Base-by-base conservation (phyloP, 305 asterid species). In the Solanum hybrid region DNA sequence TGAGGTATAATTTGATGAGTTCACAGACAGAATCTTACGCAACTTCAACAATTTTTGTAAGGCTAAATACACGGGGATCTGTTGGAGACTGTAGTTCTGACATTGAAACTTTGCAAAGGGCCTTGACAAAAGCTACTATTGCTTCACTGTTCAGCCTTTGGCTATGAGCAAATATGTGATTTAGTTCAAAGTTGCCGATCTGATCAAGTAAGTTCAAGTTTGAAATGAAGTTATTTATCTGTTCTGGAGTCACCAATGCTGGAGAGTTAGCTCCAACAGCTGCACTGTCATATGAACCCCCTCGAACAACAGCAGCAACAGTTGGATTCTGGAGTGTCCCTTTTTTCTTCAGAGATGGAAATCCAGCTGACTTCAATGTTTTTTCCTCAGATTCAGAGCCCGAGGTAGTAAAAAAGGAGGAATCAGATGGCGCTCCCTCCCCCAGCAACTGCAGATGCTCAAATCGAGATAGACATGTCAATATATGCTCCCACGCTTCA, bases 1-100 rank as follows among this genome's bases (percentile, higher is more conserved):
- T 85, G 73, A 87, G 89, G 86, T 79, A 91, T 37, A 78, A 86
- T 76, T 91, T 87, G 87, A 88, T 85, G 42, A 90, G 91, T 88
- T 88, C 92, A 82, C 88, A 93, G 93, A 90, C 80, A 94, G 97
- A 91, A 92, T 94, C 99, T 96, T 97, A 97, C 99, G 99, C 98
- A 91, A 97, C 99, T 97, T 97, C 99, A 93, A 97, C 99, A 92
- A 97, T 95, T 93, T 97, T 97, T 88, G 99, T 96, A 92, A 97
- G 98, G 93, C 99, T 93, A 92, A 97, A 97, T 34, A 97, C 99
- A 29, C 99, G 98, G 89, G 99, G 99, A 94, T 97, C 99, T 89
- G 98, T 95, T 79, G 99, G 98, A 92, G 99, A 97, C 94, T 96
- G 99, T 96, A 97, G 91, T 90, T 97, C 99, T 84, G 96, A 95